Evolutionary conservation across 352 stramenopile genomes (phyloP).

Genomic region (Globisporangium rhizosaccharum): DNA sequence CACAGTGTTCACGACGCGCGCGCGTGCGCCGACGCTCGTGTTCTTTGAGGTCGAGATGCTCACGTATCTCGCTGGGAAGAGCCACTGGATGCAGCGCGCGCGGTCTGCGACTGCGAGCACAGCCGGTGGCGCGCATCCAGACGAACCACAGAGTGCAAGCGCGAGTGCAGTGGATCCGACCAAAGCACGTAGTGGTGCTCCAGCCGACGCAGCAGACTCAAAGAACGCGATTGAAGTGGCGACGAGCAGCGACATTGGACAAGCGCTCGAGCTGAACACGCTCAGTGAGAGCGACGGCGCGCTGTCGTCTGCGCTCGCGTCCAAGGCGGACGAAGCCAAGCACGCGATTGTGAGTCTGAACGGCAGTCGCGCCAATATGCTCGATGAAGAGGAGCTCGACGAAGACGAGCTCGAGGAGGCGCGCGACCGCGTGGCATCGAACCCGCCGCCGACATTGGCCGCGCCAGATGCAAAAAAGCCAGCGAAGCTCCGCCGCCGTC

Average conservation of each 20-base stretch:
- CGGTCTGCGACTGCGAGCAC: constrained; percentile 23
- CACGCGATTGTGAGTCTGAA: constrained; percentile 16
- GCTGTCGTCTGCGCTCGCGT: constrained; percentile 11
- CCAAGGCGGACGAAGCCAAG: constrained; percentile 19
- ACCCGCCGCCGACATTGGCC: constrained; percentile 30
- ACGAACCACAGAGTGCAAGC: not conserved
- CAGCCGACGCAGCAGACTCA: constrained; percentile 14
- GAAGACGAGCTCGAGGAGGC: constrained; percentile 33
- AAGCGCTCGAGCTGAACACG: constrained; percentile 53
- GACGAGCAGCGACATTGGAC: constrained; percentile 67
- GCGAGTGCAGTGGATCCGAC: not conserved
- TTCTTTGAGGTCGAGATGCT: constrained; percentile 80
- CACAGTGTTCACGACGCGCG: constrained; percentile 85
- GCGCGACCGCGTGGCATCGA: constrained; percentile 53
- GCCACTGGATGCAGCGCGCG: constrained; percentile 48
- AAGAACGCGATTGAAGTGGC: constrained; percentile 71
- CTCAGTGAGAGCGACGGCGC: constrained; percentile 36
- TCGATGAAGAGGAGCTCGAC: constrained; percentile 22
- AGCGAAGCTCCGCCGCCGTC: constrained; percentile 28
- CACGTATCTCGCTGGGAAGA: constrained; percentile 29
- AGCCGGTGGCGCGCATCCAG: not conserved
- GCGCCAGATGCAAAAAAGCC: constrained; percentile 25
- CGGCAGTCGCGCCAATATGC: constrained; percentile 17
- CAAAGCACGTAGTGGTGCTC: constrained; percentile 7
- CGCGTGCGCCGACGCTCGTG: constrained; percentile 71